Conservation (phyloP, 2,329 filamentous ascomycete species). For the Colletotrichum phormii region DNA sequence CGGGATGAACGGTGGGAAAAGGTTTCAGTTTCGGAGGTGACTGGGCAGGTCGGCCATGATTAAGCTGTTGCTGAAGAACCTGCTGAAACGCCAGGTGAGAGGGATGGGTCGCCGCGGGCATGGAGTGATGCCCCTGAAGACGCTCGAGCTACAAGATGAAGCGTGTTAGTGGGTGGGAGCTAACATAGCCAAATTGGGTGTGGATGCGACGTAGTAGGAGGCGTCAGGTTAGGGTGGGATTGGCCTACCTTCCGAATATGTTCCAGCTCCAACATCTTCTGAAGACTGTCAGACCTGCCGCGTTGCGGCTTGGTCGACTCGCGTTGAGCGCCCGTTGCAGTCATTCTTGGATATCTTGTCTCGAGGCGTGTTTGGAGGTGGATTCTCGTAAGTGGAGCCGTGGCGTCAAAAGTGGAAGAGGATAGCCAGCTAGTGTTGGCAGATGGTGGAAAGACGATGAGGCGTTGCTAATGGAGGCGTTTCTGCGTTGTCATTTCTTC, state of each 20-base stretch:
- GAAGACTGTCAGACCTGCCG: conserved; percentile 53
- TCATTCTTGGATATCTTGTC: conserved; percentile 21
- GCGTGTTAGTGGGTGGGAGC: conserved; percentile 31
- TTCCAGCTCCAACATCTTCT: conserved; percentile 71
- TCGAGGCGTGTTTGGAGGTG: conserved; percentile 5
- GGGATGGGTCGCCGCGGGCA: conserved; percentile 20
- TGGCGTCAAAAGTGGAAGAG: conserved; percentile 14
- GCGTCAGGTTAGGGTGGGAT: conserved; percentile 20
- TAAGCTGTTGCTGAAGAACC: conserved; percentile 30
- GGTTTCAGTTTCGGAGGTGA: conserved; percentile 22
- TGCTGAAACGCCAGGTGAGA: conserved; percentile 35
- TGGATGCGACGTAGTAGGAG: conserved; percentile 14
- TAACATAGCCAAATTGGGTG: conserved; percentile 25
- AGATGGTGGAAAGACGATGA: conserved; percentile 11
- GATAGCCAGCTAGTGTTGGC: conserved; percentile 6
- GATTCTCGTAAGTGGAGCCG: conserved; percentile 7
- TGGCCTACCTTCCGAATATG: conserved; percentile 65
- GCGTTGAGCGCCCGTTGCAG: conserved; percentile 7
- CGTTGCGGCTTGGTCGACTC: conserved; percentile 4
- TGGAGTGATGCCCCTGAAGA: conserved; percentile 33
- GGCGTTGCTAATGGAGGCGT: conserved; percentile 17
- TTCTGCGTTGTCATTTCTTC: conserved; percentile 16
- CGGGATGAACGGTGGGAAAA: conserved; percentile 25
- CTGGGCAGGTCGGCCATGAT: conserved; percentile 15
- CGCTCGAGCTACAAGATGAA: conserved; percentile 36